Conservation (phyloP, 768 basidiomycete species). For the Tricholoma terreum region DNA sequence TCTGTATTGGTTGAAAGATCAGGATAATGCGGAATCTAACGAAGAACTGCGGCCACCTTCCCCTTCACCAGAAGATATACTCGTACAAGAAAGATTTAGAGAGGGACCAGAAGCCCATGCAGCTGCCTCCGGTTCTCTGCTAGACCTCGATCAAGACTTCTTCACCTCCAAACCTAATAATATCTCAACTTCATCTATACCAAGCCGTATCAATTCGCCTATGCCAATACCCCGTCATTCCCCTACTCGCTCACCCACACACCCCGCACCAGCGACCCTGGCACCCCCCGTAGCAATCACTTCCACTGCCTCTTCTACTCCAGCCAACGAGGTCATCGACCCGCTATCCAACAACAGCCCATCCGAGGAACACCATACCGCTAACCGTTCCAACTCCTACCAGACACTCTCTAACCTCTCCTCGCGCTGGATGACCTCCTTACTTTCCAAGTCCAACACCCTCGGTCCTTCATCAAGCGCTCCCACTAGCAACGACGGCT, state of each 20-base stretch:
- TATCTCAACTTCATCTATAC: slow-evolving; percentile 4
- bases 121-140: slow-evolving; percentile 17
- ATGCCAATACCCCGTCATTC: slow-evolving; percentile 27
- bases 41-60: not conserved
- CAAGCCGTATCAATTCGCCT: slow-evolving; percentile 7
- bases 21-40: not conserved
- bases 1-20: slow-evolving; percentile 50
- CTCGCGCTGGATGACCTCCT: slow-evolving; percentile 48
- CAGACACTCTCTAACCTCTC: slow-evolving; percentile 45
- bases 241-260: slow-evolving; percentile 25
- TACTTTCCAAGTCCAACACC: slow-evolving; percentile 23
- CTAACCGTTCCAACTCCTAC: slow-evolving; percentile 27
- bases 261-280: slow-evolving; percentile 14
- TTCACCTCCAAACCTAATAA: slow-evolving; percentile 16
- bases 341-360: slow-evolving; percentile 2
- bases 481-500: not conserved
- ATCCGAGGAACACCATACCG: not conserved
- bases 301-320: slow-evolving; percentile 20
- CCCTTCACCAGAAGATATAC: not conserved
- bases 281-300: slow-evolving; percentile 18
- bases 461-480: not conserved
- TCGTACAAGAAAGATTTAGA: slow-evolving; percentile 4
- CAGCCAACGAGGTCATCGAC: slow-evolving; percentile 8
- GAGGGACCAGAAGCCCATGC: slow-evolving; percentile 10
- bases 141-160: slow-evolving; percentile 38